These are phyloP conservation scores for Bassia scoparia DNA, from an alignment of 148 eudicot genomes.

Conservation along the genomic window DNA sequence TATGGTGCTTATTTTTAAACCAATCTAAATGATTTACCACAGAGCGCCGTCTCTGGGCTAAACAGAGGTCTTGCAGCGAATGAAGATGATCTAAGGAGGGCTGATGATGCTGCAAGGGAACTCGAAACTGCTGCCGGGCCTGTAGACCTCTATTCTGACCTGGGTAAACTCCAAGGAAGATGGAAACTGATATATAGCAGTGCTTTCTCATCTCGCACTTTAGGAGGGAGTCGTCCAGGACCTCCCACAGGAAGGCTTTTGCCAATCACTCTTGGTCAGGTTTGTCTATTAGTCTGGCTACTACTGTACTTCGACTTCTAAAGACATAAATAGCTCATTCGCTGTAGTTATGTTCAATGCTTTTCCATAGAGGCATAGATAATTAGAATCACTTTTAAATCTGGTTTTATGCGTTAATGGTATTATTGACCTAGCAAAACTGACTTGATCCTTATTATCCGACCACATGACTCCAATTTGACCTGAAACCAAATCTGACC, in stretches of 20 bases:
- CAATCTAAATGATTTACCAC: slow-evolving; percentile 21
- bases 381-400: background rate
- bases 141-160: slow-evolving; percentile 57
- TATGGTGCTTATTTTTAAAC: background rate
- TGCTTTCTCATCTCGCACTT: slow-evolving; percentile 92
- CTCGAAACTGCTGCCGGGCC: slow-evolving; percentile 65
- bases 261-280: slow-evolving; percentile 95
- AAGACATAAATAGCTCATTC: background rate
- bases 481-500: background rate
- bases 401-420: no score
- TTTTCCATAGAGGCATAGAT: background rate
- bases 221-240: slow-evolving; percentile 96
- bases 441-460: background rate
- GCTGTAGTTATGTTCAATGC: background rate
- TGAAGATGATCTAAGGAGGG: slow-evolving; percentile 69
- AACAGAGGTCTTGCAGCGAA: slow-evolving; percentile 94
- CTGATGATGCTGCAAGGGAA: slow-evolving; percentile 83
- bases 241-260: slow-evolving; percentile 84
- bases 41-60: slow-evolving; percentile 84
- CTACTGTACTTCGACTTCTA: background rate
- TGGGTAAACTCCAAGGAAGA: slow-evolving; percentile 83
- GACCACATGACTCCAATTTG: background rate
- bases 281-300: slow-evolving; percentile 16
- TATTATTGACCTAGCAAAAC: no score
- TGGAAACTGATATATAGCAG: slow-evolving; percentile 94